Percentiles rank a stretch among this genome's conserved stretches.
Evolutionary conservation across 352 stramenopile genomes (phyloP).

Genomic region (Blastocystis sp.): DNA sequence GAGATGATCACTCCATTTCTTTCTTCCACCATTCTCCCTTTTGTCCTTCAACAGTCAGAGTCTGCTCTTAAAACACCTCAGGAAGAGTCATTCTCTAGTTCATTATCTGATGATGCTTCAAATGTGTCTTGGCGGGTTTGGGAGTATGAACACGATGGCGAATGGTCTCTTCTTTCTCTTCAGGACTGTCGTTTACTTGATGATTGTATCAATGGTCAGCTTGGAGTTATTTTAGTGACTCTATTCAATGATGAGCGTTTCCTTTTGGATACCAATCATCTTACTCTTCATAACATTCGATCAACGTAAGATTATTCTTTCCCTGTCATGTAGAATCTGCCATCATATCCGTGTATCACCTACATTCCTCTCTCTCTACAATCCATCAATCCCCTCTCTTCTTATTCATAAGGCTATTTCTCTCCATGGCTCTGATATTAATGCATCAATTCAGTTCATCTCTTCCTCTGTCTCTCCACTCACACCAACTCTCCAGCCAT

Average conservation of each 20-base stretch:
- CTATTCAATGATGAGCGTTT: conserved; percentile 3
- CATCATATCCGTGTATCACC: not conserved
- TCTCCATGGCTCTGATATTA: not conserved
- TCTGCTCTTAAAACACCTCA: not conserved
- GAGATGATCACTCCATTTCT: not conserved
- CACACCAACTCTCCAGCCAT: not conserved
- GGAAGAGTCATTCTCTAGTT: not conserved
- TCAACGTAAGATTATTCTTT: not conserved
- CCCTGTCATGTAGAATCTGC: not conserved
- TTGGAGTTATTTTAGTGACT: not conserved
- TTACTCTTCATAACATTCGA: not conserved
- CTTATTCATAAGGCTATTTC: not conserved
- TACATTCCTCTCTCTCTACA: not conserved
- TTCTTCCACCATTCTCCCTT: not conserved
- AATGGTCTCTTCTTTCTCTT: not conserved
- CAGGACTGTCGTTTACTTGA: not conserved
- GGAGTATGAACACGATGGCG: not conserved
- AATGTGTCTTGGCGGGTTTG: not conserved
- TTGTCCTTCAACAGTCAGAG: not conserved
- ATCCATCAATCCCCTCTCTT: not conserved
- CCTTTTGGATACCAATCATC: conserved; percentile 1
- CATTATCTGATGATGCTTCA: not conserved
- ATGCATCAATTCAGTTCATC: not conserved
- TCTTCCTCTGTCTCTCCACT: not conserved
- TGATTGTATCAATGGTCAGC: not conserved